Conservation (phyloP, 73 alveolate species). For the Blepharisma stoltei region DNA sequence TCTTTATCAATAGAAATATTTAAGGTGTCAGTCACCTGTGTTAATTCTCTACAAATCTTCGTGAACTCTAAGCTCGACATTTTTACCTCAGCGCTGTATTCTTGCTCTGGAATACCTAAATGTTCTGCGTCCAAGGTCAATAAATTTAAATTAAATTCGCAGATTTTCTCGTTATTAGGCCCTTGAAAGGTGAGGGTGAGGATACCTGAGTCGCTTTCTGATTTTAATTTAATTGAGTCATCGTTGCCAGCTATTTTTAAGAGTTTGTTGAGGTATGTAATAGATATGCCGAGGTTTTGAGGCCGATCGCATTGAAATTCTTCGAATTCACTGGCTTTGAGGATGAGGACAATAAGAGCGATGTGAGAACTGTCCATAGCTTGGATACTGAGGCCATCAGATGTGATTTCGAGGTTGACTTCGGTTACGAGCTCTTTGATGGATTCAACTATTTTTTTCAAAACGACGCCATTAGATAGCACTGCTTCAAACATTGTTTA, state of each 20-base stretch:
- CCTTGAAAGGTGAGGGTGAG: constrained; percentile 88
- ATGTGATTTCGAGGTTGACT: constrained; percentile 92
- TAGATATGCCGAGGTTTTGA: constrained; percentile 84
- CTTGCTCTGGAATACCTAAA: constrained; percentile 94
- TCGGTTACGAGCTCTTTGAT: constrained; percentile 92
- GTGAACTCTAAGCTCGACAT: constrained; percentile 89
- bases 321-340: constrained; percentile 92
- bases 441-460: constrained; percentile 93
- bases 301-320: constrained; percentile 87
- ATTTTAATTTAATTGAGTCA: constrained; percentile 88
- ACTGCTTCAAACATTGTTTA: constrained; percentile 87
- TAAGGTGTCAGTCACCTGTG: constrained; percentile 81
- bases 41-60: constrained; percentile 89
- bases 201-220: constrained; percentile 85
- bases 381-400: constrained; percentile 94
- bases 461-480: constrained; percentile 78
- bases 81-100: constrained; percentile 83
- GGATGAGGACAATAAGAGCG: constrained; percentile 90
- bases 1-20: constrained; percentile 79
- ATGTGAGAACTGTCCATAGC: constrained; percentile 99
- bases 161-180: constrained; percentile 78
- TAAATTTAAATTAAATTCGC: constrained; percentile 92
- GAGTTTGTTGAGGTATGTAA: constrained; percentile 87
- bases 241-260: constrained; percentile 94
- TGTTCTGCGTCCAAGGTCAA: constrained; percentile 94